Conservation (phyloP, 805 yeast species). For the Suhomyces xylopsoci region DNA sequence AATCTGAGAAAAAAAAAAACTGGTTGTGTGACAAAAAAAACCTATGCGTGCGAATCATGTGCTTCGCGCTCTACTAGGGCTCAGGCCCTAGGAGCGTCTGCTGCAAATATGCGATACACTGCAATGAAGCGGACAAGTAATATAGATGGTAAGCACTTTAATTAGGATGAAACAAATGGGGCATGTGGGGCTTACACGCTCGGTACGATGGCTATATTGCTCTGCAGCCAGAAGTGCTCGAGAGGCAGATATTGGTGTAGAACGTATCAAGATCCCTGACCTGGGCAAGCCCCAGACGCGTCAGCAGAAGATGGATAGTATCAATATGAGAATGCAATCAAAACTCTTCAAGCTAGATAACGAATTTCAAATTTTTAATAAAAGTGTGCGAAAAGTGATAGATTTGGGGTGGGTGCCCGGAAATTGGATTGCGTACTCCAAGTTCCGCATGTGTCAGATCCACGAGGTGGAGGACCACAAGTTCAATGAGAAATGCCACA, state of each 20-base stretch:
- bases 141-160: not conserved
- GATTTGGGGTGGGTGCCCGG: slow-evolving; percentile 44
- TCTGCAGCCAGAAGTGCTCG: slow-evolving; percentile 1
- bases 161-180: not conserved
- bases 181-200: not conserved
- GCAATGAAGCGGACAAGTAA: too few relatives aligned
- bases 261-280: slow-evolving; percentile 6
- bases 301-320: slow-evolving; percentile 23
- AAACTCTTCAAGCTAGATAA: slow-evolving; percentile 28
- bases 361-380: slow-evolving; percentile 25
- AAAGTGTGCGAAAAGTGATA: slow-evolving; percentile 27
- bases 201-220: not conserved
- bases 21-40: not conserved
- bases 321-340: slow-evolving; percentile 22
- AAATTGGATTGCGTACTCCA: slow-evolving; percentile 35
- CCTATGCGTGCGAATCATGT: not conserved
- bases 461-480: slow-evolving; percentile 29
- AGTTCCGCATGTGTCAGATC: slow-evolving; percentile 22
- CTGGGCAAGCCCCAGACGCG: slow-evolving; percentile 15
- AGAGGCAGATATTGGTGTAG: slow-evolving; percentile 4
- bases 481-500: slow-evolving; percentile 29
- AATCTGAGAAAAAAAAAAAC: not conserved
- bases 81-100: not conserved
- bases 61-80: slow-evolving; percentile 2
- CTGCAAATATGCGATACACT: not conserved